Base-by-base conservation (phyloP, 768 basidiomycete species). In the Amanita brunnescens region DNA sequence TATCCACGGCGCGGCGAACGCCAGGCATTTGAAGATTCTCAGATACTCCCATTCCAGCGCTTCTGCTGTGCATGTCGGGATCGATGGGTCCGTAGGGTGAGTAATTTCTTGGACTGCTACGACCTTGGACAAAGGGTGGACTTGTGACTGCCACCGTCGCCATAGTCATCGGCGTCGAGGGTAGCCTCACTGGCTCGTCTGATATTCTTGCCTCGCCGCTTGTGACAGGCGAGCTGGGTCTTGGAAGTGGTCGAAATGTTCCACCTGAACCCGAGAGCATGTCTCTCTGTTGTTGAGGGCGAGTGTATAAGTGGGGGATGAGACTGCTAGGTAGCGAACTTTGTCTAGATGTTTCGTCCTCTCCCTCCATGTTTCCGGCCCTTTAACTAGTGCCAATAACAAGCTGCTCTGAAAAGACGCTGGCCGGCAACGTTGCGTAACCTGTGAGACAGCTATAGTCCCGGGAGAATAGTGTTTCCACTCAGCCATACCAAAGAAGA, bases 291-390 rank as follows among this genome's bases (percentile, higher is more conserved):
- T 61, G 62, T 56, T 68, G 70, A 5, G 74, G 73, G 6, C 69
- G 56, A 47, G 55, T 63, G 57, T 65, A 70, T 43, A 80, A 70
- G 56, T 72, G 74, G n/a, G 72, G 72, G 51, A 71, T 72, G 35
- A 81, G 70, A 54, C 70, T 75, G 54, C 66, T 68, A 33, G 79
- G 79, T 14, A 81, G 71, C 26, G 75, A 75, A 67, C 76, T 79
- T 54, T 70, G 66, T 53, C 60, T 59, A 41, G 41, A 51, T 46
- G 60, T 55, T 46, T 56, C 56, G 54, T 63, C 59, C 51, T 57
- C 50, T 49, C 58, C 56, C 43, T 63, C 63, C 64, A 63, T 64
- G 49, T 57, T 64, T 29, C 12, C 20, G 34, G 21, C 23, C 26
- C 18, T 30, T 44, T 21, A 51, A 51, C 29, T 37, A 49, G 51